Conservation (phyloP, 805 yeast species). For the Nakazawaea populi region DNA sequence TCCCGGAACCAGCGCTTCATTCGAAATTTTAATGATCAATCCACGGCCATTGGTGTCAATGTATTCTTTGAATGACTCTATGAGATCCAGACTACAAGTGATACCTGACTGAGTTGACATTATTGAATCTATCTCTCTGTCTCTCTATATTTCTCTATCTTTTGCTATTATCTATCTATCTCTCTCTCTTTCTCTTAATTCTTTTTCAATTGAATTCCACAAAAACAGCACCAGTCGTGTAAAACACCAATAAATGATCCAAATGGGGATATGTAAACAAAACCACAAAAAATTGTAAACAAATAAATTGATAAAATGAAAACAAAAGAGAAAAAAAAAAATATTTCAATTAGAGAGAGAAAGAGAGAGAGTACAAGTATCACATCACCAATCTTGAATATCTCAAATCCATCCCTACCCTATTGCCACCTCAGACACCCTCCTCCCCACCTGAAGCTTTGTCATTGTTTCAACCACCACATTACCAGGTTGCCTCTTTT, state of each 20-base stretch:
- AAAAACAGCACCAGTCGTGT: neutral
- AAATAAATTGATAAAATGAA: neutral
- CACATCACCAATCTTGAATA: too few relatives aligned
- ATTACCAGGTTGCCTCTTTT: too few relatives aligned
- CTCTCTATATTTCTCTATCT: neutral
- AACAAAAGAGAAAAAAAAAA: neutral
- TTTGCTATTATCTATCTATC: neutral
- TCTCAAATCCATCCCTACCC: too few relatives aligned
- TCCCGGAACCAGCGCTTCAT: constrained; percentile 27
- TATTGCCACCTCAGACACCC: too few relatives aligned
- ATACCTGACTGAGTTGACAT: constrained; percentile 73
- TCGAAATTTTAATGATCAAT: constrained; percentile 20
- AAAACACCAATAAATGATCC: neutral
- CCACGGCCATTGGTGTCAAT: constrained; percentile 25
- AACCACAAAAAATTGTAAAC: neutral
- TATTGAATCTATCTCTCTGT: neutral
- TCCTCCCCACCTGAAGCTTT: too few relatives aligned
- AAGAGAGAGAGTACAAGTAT: neutral
- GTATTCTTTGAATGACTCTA: constrained; percentile 37
- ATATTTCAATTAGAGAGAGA: neutral
- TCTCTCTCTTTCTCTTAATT: neutral
- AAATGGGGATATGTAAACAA: neutral
- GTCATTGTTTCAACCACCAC: too few relatives aligned
- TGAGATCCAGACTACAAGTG: constrained; percentile 35
- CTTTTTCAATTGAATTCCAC: neutral